Conservation (phyloP, 1,284 basidiomycete species). For the Leccinum subspadiceum region DNA sequence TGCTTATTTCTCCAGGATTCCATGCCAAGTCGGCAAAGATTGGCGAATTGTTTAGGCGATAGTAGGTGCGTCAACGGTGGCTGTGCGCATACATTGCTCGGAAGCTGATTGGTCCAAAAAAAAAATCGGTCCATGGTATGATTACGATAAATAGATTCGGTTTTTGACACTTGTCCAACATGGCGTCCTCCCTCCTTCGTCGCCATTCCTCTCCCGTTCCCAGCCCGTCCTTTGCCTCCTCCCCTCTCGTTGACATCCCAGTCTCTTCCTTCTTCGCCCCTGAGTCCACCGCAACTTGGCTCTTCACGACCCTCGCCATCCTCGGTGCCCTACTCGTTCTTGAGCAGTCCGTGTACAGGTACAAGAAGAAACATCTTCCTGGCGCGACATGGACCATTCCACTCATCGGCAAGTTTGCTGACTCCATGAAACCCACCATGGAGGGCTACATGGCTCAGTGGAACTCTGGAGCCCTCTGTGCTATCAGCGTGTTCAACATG, state of each 20-base stretch:
- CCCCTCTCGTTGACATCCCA: conserved; percentile 43
- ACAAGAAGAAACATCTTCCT: conserved; percentile 85
- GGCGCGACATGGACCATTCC: conserved; percentile 92
- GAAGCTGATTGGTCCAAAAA: not conserved
- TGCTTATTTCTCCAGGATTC: not conserved
- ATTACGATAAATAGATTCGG: not conserved
- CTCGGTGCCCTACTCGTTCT: conserved; percentile 65
- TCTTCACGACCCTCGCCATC: conserved; percentile 64
- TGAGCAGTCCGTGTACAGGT: conserved; percentile 83
- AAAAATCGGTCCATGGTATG: not conserved
- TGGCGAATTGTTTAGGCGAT: not conserved
- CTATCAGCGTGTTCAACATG: conserved; percentile 96
- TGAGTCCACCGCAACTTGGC: conserved; percentile 47
- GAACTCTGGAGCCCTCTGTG: conserved; percentile 82
- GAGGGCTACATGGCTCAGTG: conserved; percentile 89
- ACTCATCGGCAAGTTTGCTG: conserved; percentile 89
- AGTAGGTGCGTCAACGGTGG: not conserved
- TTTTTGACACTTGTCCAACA: conserved; percentile 18
- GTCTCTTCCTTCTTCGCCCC: conserved; percentile 44
- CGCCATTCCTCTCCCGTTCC: conserved; percentile 39
- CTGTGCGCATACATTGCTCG: not conserved
- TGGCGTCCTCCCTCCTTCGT: conserved; percentile 35
- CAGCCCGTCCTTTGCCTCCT: conserved; percentile 40
- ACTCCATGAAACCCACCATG: conserved; percentile 86
- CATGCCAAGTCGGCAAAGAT: not conserved